Base-by-base conservation (phyloP, 2,329 filamentous ascomycete species). In the Colletotrichum sp. region DNA sequence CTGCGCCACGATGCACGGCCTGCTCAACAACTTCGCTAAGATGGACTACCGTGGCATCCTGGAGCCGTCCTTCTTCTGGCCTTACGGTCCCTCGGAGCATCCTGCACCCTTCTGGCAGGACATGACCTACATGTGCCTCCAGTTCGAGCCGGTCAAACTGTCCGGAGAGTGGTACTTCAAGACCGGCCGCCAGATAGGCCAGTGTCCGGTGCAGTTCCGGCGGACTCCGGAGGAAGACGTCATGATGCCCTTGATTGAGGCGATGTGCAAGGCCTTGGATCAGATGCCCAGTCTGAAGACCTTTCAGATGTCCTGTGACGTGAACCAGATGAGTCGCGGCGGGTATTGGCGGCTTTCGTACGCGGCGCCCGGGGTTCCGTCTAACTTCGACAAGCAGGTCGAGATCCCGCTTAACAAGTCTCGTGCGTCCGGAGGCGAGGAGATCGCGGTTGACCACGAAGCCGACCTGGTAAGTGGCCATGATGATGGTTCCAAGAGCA, bases 381-480 rank as follows among this genome's bases (percentile, higher is more conserved):
- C 43, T 6, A 24, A 52, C n/a, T 52, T 52, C 43, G 43, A 52
- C 43, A 13, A 13, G 43, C 43, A 52, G 13, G 43, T 52, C 0
- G 43, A 21, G n/a, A 52, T 52, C 43, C 43, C 43, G 43, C 1
- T 4, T 2, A 21, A 52, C n/a, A 3, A 4, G 43, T 1, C n/a
- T 0, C 43, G 43, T 4, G 43, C 0, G n/a, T 24, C 43, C n/a
- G 4, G 4, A 4, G 12, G n/a, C 12, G 4, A 6, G 2, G 43
- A 21, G 43, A 0, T 3, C 43, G 43, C n/a, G 43, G 12, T 2
- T 52, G 1, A 13, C 10, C 0, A 7, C n/a, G 43, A 52, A 7
- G 2, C 10, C 10, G 12, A 7, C 43, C 0, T n/a, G n/a, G n/a
- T n/a, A 52, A 52, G 6, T 52, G n/a, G n/a, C 43, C 12, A 52